Evolutionary conservation across 495 filamentous ascomycete genomes (phyloP), one percentile per base, ranked within the genome.

Genomic region (Aspergillus kassunensis): DNA sequence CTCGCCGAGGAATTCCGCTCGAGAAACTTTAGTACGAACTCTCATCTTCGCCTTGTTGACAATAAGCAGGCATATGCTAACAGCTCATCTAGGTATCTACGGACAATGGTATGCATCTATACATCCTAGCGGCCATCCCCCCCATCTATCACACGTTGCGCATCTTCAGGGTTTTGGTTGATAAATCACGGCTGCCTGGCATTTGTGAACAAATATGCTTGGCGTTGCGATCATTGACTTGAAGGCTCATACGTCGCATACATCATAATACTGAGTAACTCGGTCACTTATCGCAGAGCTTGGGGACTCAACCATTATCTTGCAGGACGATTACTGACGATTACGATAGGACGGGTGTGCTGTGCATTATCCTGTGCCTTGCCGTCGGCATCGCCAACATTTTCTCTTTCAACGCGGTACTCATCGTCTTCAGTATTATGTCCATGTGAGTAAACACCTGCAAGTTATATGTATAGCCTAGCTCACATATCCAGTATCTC

Each of bases 321-420:
- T 11, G 27, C 23, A 29, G 24, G 44, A n/a, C 6, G 20, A 47
- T 21, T 8, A 11, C 29, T 24, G 27, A 44, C 44, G 40, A 45
- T 30, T 54, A 36, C 48, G 31, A 48, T 66, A 98, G 93, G 95
- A 87, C 90, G 54, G 93, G 95, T 50, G 89, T 99, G 53, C 63
- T 97, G 34, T 90, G 86, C 72, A 95, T 99, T 69, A 77, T 99
- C 60, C 82, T 99, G 48, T 97, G 93, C 80, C 85, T 97, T 62
- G 95, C 93, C 15, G 78, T 96, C 16, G 95, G 95, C 33, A 89
- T 99, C 59, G 88, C 92, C 62, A 93, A 96, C 75, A 83, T 96
- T 68, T 87, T 95, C 74, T 71, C 82, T 44, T 65, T 85, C 40
- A 68, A 73, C 54, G 58, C 75, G 43, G 62, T 87, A 44, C 76